phyloP scores from a whole-genome alignment of 2,329 filamentous ascomycete genomes.

The Aspergillus fructus region DNA sequence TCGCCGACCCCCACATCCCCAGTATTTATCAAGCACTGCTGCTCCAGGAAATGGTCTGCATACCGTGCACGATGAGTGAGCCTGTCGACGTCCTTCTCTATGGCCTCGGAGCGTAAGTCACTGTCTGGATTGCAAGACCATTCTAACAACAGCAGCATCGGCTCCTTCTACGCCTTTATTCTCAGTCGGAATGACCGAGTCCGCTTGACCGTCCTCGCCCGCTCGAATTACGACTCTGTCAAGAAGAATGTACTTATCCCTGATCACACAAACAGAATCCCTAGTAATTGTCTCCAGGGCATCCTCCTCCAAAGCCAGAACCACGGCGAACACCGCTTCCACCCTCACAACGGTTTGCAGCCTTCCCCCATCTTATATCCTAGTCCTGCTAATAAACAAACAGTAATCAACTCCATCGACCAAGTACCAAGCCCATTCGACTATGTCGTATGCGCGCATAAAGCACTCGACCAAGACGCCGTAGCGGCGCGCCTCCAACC shows the following conservation, averaged over 20 bases:
- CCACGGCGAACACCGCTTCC: slow-evolving; percentile 39
- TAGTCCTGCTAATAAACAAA: slow-evolving; percentile 21
- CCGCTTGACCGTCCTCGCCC: slow-evolving; percentile 43
- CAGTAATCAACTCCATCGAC: slow-evolving; percentile 40
- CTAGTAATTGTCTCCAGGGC: slow-evolving; percentile 26
- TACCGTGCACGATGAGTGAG: neutral
- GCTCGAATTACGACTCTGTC: slow-evolving; percentile 48
- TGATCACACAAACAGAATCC: neutral
- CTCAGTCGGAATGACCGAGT: slow-evolving; percentile 45
- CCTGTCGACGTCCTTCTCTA: slow-evolving; percentile 49
- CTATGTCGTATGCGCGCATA: slow-evolving; percentile 40
- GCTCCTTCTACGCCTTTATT: slow-evolving; percentile 59
- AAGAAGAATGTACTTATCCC: slow-evolving; percentile 31
- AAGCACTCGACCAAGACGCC: slow-evolving; percentile 42
- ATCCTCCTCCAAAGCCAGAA: slow-evolving; percentile 43
- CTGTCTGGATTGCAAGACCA: too few species aligned
- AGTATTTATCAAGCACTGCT: neutral
- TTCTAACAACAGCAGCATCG: slow-evolving; percentile 43
- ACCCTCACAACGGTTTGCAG: slow-evolving; percentile 22
- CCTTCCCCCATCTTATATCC: too few species aligned
- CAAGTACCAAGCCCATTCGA: slow-evolving; percentile 29
- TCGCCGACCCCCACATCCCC: too few species aligned
- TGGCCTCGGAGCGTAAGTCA: slow-evolving; percentile 55
- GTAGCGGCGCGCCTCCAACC: slow-evolving; percentile 36
- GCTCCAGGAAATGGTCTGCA: neutral